Base-by-base conservation (phyloP, 169 alveolate species). In the Plasmodium inui region DNA sequence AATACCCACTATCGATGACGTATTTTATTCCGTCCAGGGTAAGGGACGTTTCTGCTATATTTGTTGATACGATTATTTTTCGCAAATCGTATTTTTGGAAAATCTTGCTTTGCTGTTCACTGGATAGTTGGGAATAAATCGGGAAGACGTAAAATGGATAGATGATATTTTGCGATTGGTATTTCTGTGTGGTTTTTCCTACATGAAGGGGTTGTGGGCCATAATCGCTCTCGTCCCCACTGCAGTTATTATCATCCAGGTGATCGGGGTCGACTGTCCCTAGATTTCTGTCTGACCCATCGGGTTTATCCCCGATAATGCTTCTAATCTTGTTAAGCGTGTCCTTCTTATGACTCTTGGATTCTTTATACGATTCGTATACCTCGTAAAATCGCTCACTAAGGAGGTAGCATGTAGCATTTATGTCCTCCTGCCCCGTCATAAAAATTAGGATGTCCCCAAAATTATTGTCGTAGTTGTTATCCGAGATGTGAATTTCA, bases 381-480 rank as follows among this genome's bases (percentile, higher is more conserved):
- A 96, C 96, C 85, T 93, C 95, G 92, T 95, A 96, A 28, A 96
- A 95, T 22, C 99, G 96, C 82, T 98, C 99, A 61, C 98, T 98
- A 14, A 99, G 96, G 17, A 99, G 97, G 61, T 97, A 96, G 92
- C 99, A 99, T 1, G 99, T 98, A 0, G 99, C 99, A 97, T 98
- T 99, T 71, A 99, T 99, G 95, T 99, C 99, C 94, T 99, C 99
- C 95, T 99, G 99, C 0, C 99, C 99, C 0, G 99, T 99, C 99
- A 99, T 99, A 96, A 99, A 99, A 37, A 99, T 98, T 80, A 99
- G 96, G 41, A 99, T 98, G 93, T 99, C 99, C 0, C 99, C 99
- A 39, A 84, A 92, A 34, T 86, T 81, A 41, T 92, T 50, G 73
- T 84, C 61, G 34, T 93, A 86, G 17, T 96, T 97, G 70, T 92